Percentiles rank a stretch among this genome's conserved stretches.
phyloP scores from a whole-genome alignment of 345 rosid species.

The Melastoma malabathricum region DNA sequence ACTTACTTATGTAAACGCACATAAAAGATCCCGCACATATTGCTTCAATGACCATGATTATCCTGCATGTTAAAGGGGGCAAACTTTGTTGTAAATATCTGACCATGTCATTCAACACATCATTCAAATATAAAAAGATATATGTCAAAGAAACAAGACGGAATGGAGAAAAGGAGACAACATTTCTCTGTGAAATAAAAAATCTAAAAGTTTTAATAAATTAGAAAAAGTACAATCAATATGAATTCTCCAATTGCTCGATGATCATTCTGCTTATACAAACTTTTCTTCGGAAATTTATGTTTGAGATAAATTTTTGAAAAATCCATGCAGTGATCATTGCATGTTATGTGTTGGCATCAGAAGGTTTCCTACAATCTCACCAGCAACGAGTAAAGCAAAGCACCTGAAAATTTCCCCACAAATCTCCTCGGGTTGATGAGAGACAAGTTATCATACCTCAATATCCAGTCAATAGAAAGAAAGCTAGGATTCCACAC shows the following conservation, averaged over 20 bases:
- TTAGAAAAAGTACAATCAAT: too few relatives aligned
- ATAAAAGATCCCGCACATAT: slow-evolving; percentile 63
- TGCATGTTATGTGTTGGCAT: too few relatives aligned
- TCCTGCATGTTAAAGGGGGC: slow-evolving; percentile 49
- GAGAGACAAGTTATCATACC: slow-evolving; percentile 25
- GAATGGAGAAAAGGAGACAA: neutral
- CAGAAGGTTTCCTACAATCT: neutral
- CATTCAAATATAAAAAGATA: neutral
- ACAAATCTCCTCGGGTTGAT: neutral
- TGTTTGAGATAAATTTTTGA: too few relatives aligned
- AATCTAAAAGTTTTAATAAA: too few relatives aligned
- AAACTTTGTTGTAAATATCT: too few relatives aligned
- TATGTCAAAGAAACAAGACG: neutral
- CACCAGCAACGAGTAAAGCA: neutral
- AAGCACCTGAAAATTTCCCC: neutral
- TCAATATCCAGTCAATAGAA: slow-evolving; percentile 45
- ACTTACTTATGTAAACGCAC: slow-evolving; percentile 77
- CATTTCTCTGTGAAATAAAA: neutral
- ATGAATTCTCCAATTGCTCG: too few relatives aligned
- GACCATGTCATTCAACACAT: neutral
- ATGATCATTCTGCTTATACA: too few relatives aligned
- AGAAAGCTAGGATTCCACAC: slow-evolving; percentile 66
- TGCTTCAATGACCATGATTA: slow-evolving; percentile 72
- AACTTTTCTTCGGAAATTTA: too few relatives aligned
- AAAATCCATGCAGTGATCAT: too few relatives aligned